phyloP scores from a whole-genome alignment of 805 yeast genomes.

The Candida quercuum region DNA sequence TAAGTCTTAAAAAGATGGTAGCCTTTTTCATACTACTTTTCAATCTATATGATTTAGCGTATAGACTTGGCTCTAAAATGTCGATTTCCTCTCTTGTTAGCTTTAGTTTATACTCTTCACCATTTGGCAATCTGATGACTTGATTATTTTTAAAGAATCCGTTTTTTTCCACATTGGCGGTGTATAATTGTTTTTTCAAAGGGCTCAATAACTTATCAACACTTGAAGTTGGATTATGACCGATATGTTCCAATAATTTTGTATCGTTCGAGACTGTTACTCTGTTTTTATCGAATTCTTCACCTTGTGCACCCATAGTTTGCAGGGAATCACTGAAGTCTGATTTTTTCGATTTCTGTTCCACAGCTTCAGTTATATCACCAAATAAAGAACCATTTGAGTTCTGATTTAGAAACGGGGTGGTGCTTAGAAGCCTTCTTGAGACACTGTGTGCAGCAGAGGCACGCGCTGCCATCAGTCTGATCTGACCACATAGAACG shows the following conservation, averaged over 20 bases:
- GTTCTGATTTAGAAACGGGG: background rate
- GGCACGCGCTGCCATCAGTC: background rate
- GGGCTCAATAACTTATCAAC: conserved; percentile 59
- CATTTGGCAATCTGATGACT: conserved; percentile 36
- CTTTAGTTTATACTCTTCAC: conserved; percentile 47
- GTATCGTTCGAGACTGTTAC: conserved; percentile 30
- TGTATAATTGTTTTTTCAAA: conserved; percentile 60
- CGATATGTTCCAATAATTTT: conserved; percentile 42
- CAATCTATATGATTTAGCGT: conserved; percentile 71
- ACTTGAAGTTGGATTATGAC: conserved; percentile 47
- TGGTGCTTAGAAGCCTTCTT: background rate
- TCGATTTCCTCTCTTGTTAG: conserved; percentile 64
- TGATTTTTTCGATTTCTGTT: conserved; percentile 9
- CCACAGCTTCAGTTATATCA: conserved; percentile 19
- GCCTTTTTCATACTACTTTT: conserved; percentile 89
- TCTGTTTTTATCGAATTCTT: conserved; percentile 16
- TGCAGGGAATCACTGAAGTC: conserved; percentile 23
- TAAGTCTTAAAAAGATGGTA: conserved; percentile 69
- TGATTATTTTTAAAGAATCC: conserved; percentile 65
- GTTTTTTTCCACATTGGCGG: conserved; percentile 51
- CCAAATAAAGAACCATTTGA: conserved; percentile 16
- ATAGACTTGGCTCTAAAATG: conserved; percentile 84
- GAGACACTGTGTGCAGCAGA: background rate
- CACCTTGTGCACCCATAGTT: conserved; percentile 17
- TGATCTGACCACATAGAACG: background rate